Conservation (phyloP, 768 basidiomycete genomes). For the Russula abietina region DNA sequence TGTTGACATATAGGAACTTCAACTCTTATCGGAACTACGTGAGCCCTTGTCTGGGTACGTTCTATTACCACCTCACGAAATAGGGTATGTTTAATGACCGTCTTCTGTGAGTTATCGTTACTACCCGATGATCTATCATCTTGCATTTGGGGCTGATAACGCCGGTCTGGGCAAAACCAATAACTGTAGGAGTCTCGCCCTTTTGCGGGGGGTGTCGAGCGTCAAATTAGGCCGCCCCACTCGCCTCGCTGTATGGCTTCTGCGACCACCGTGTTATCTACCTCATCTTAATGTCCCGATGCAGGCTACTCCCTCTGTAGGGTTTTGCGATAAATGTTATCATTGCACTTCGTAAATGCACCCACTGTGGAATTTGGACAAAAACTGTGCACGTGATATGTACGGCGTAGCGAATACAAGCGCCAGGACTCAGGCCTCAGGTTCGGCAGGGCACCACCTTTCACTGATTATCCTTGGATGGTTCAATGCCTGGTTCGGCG, state of each 20-base stretch:
- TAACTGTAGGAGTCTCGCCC: background rate
- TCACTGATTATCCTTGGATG: background rate
- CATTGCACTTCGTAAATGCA: background rate
- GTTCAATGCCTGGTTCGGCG: background rate
- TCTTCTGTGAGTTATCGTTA: background rate
- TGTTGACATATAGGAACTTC: background rate
- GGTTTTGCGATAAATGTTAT: background rate
- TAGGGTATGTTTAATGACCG: slow-evolving; percentile 4
- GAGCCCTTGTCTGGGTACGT: background rate
- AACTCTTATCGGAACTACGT: background rate
- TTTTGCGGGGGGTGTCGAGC: background rate
- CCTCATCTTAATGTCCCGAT: background rate
- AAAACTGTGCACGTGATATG: slow-evolving; percentile 5
- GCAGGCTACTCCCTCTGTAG: background rate
- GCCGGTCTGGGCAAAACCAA: background rate
- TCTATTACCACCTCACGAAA: background rate
- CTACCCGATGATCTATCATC: background rate
- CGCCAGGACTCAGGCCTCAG: background rate
- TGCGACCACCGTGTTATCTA: background rate
- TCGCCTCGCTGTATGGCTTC: background rate
- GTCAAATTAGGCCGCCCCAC: background rate
- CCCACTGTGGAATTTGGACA: background rate
- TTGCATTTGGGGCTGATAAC: background rate
- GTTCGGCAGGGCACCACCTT: background rate
- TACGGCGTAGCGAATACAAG: background rate